phyloP scores from a whole-genome alignment of 148 eudicot genomes.

The Dianthus caryophyllus region DNA sequence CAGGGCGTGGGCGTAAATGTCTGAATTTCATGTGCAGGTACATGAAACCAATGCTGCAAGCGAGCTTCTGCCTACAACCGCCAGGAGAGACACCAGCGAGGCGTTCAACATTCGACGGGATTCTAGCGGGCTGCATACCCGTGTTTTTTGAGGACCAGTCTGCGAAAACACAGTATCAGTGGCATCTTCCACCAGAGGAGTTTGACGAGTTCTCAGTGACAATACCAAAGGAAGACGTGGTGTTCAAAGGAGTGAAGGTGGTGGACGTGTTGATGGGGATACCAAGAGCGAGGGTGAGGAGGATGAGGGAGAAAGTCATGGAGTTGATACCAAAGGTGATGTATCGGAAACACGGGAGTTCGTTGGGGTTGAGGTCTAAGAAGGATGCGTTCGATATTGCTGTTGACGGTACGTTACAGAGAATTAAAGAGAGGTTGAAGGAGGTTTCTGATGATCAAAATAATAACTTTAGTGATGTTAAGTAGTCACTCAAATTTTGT shows the following conservation, averaged over 20 bases:
- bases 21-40: conserved; percentile 23
- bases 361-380: conserved; percentile 68
- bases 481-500: background rate
- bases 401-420: conserved; percentile 62
- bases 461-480: conserved; percentile 1
- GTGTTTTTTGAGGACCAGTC: conserved; percentile 86
- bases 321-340: conserved; percentile 68
- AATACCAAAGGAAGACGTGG: conserved; percentile 82
- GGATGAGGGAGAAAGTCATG: conserved; percentile 74
- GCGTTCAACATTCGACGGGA: conserved; percentile 72
- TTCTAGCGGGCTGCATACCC: conserved; percentile 85
- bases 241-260: conserved; percentile 68
- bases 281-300: conserved; percentile 59
- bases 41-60: conserved; percentile 78
- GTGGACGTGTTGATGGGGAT: conserved; percentile 67
- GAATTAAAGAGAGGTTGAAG: conserved; percentile 56
- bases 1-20: too few species aligned
- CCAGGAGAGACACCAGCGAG: conserved; percentile 90
- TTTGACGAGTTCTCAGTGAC: conserved; percentile 65
- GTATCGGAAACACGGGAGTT: conserved; percentile 87
- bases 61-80: conserved; percentile 83
- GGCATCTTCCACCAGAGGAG: conserved; percentile 66
- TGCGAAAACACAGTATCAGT: conserved; percentile 57
- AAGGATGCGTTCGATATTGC: conserved; percentile 95
- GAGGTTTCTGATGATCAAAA: conserved; percentile 12